Percentiles rank a stretch among this genome's conserved stretches.
Evolutionary conservation across 1,139 yeast species (phyloP).

Genomic region (Saccharomyces uvarum): DNA sequence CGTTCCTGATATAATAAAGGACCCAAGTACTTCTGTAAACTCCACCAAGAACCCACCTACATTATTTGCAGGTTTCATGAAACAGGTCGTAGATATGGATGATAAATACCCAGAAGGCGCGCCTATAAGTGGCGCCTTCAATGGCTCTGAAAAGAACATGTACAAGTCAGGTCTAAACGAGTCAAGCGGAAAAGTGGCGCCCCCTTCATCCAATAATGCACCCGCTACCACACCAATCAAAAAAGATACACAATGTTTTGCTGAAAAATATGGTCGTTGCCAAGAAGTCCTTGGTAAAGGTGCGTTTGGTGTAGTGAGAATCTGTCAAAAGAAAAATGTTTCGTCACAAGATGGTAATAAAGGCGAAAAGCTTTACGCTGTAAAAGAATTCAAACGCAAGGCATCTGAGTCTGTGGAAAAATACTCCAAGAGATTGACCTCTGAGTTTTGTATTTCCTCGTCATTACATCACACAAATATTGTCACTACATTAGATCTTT

Average conservation of each 20-base stretch:
- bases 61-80: conserved; percentile 69
- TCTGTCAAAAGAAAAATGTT: conserved; percentile 43
- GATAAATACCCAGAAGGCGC: conserved; percentile 6
- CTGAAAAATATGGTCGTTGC: conserved; percentile 65
- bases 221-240: conserved; percentile 7
- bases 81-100: conserved; percentile 43
- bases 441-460: conserved; percentile 81
- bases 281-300: conserved; percentile 79
- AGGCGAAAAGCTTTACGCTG: conserved; percentile 59
- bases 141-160: conserved; percentile 3
- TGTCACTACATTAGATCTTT: conserved; percentile 75
- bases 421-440: conserved; percentile 65
- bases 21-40: conserved; percentile 9
- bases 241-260: conserved; percentile 32
- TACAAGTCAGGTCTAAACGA: background rate
- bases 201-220: background rate
- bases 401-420: conserved; percentile 49
- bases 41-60: conserved; percentile 47
- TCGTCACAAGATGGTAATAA: conserved; percentile 19
- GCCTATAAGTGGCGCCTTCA: conserved; percentile 5
- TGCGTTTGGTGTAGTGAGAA: conserved; percentile 74
- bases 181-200: background rate
- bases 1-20: conserved; percentile 58
- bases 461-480: conserved; percentile 74
- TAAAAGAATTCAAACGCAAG: conserved; percentile 64